A percentile compares a stretch with the other conserved stretches of the same genome.
These are phyloP conservation scores for Populus alba DNA, from an alignment of 345 rosid species.

Conservation along the genomic window DNA sequence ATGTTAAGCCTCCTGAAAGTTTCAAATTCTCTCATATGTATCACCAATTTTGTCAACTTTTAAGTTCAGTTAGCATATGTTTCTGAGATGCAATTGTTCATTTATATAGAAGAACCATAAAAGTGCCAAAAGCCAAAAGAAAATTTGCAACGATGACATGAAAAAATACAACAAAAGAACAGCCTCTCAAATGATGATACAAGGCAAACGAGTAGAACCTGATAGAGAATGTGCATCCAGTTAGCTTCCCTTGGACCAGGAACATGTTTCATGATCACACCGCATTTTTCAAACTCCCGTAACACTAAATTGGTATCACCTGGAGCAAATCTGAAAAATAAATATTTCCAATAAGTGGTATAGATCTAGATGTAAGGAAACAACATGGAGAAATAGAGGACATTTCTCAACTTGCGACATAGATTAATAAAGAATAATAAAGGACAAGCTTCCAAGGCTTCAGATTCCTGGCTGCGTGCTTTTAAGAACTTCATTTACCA, in stretches of 20 bases:
- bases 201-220: slow-evolving; percentile 44
- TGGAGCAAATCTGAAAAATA: slow-evolving; percentile 66
- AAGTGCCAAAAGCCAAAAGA: background rate
- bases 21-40: background rate
- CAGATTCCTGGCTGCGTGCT: background rate
- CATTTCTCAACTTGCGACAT: background rate
- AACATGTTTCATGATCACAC: slow-evolving; percentile 84
- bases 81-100: background rate
- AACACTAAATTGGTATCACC: slow-evolving; percentile 86
- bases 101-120: slow-evolving; percentile 2
- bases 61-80: background rate
- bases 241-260: slow-evolving; percentile 95
- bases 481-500: background rate
- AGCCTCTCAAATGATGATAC: background rate
- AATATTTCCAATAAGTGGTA: slow-evolving; percentile 5
- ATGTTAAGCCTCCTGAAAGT: slow-evolving; percentile 7
- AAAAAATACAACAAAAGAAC: background rate
- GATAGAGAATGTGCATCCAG: slow-evolving; percentile 95
- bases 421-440: background rate
- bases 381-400: background rate
- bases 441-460: background rate
- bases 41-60: background rate
- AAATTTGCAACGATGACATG: background rate
- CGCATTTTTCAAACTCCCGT: slow-evolving; percentile 91
- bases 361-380: background rate